Evolutionary conservation across 345 rosid species (phyloP).

Genomic region (thale cress (Arabidopsis thaliana)): DNA sequence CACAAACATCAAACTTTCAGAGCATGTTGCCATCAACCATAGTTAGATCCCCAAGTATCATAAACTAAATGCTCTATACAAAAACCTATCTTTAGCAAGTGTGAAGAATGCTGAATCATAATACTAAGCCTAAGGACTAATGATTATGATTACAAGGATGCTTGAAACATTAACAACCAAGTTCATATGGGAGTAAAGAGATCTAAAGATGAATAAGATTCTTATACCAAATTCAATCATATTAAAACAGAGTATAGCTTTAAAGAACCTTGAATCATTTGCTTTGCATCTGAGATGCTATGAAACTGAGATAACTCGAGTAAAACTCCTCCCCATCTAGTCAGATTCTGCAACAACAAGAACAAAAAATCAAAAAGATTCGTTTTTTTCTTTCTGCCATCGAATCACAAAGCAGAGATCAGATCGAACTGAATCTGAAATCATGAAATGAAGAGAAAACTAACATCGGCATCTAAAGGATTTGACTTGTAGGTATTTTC

Average conservation of each 20-base stretch:
- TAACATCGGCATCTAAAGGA: constrained; percentile 83
- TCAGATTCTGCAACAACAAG: constrained; percentile 61
- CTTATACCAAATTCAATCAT: neutral
- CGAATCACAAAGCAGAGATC: constrained; percentile 4
- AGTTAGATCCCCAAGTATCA: neutral
- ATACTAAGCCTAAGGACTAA: neutral
- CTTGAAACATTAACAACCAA: constrained; percentile 7
- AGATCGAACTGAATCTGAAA: constrained; percentile 14
- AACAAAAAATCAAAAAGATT: too few relatives aligned
- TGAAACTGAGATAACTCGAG: constrained; percentile 93
- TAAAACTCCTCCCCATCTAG: constrained; percentile 86
- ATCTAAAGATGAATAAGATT: neutral
- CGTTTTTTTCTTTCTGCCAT: too few relatives aligned
- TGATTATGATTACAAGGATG: neutral
- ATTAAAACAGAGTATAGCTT: neutral
- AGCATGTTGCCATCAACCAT: neutral
- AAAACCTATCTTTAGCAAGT: neutral
- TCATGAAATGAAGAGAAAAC: constrained; percentile 23
- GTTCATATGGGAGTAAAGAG: neutral
- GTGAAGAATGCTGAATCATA: neutral
- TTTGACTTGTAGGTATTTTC: constrained; percentile 63
- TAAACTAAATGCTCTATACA: neutral
- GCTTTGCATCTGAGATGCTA: constrained; percentile 62
- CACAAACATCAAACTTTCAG: neutral
- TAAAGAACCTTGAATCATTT: constrained; percentile 71